Base-by-base conservation (phyloP, 169 alveolate species). In the Cytauxzoon felis region DNA sequence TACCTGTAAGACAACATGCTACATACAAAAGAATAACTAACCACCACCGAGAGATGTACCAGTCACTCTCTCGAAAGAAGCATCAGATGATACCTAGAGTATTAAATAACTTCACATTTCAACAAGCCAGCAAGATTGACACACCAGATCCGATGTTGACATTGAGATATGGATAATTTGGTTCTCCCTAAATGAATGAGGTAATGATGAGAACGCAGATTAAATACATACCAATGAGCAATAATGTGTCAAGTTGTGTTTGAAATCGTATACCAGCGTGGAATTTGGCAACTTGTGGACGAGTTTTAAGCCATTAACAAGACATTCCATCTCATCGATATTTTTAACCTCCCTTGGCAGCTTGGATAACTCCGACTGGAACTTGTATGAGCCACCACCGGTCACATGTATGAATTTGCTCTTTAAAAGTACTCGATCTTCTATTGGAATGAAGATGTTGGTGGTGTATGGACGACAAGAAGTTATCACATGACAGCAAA, bases 41-140 rank as follows among this genome's bases (percentile, higher is more conserved):
- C 78, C 82, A 3, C 82, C 82, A 1, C 72, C 70, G 16, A 72
- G 19, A 38, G 68, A 29, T 5, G 75, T 72, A 26, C 82, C 82
- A 48, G 64, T 51, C 9, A 72, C 75, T 62, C 71, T 23, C 18
- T 51, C 49, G 67, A 43, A 51, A 41, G 16, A 6, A 18, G 32
- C 48, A 16, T 41, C 13, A 47, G 70, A 38, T 0, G 38, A 34
- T 0, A 69, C 81, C 80, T 67, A 30, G 29, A 40, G 54, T 45
- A 7, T 29, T 21, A 29, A 19, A 41, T 56, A 5, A 11, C 8
- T 8, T 4, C 5, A 18, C 34, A 13, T 56, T 16, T 21, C 16
- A 3, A n/a, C 11, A 2, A 16, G 64, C 83, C 72, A 65, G 63
- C 21, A 65, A 2, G 19, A 64, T 43, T 11, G 67, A 75, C n/a